Evolutionary conservation across 805 yeast species (phyloP).

Genomic region (Suhomyces prunicola): DNA sequence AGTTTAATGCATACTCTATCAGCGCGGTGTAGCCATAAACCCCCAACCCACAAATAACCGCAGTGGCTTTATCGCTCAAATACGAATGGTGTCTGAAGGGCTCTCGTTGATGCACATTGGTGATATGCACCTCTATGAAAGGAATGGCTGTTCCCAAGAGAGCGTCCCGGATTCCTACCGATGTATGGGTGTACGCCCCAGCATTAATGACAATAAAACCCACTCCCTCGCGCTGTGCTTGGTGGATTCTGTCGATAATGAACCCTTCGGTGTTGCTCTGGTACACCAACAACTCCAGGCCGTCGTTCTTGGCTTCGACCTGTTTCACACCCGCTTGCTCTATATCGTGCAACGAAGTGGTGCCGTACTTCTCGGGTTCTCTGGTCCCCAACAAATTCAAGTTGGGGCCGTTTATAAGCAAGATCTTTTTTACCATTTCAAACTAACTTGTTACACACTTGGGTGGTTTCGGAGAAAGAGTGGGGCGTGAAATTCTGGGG

Average conservation of each 20-base stretch:
- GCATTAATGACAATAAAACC: constrained; percentile 49
- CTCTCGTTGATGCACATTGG: constrained; percentile 51
- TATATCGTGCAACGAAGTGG: constrained; percentile 42
- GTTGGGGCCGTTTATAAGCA: constrained; percentile 49
- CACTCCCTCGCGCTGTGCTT: constrained; percentile 41
- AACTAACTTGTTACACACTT: too few species aligned
- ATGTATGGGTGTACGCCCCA: constrained; percentile 53
- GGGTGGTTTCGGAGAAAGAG: background rate
- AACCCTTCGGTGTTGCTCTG: constrained; percentile 48
- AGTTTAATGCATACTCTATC: constrained; percentile 39
- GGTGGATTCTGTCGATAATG: constrained; percentile 46
- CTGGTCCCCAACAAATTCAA: constrained; percentile 47
- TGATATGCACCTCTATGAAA: constrained; percentile 48
- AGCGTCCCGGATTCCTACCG: constrained; percentile 50
- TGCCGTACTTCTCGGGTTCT: constrained; percentile 51
- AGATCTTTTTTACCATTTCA: constrained; percentile 35
- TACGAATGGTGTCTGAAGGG: constrained; percentile 49
- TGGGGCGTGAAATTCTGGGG: background rate
- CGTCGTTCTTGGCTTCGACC: constrained; percentile 27
- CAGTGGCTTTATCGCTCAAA: constrained; percentile 48
- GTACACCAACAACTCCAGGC: constrained; percentile 30
- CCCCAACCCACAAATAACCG: constrained; percentile 42
- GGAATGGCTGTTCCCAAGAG: constrained; percentile 47
- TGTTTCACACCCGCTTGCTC: constrained; percentile 39
- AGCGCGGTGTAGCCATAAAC: constrained; percentile 42